phyloP scores from a whole-genome alignment of 441 rosid genomes.

The Raphanus hybrid region DNA sequence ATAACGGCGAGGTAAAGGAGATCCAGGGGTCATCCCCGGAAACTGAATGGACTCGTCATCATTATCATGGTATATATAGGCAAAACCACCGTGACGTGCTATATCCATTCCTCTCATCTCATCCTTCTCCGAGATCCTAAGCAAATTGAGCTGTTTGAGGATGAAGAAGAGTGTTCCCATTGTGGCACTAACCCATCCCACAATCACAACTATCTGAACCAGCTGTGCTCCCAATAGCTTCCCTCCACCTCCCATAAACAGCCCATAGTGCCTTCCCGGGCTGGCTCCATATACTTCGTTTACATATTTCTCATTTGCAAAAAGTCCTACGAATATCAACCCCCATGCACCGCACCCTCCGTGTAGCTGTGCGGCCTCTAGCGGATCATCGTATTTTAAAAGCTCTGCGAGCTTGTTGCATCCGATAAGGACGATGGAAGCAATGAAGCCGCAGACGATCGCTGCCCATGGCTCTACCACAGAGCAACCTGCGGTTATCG shows the following conservation, averaged over 20 bases:
- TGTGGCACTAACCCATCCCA: conserved; percentile 81
- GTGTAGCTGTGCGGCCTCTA: too few relatives aligned
- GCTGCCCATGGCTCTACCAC: too few relatives aligned
- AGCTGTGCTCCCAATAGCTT: conserved; percentile 76
- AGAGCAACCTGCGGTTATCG: too few relatives aligned
- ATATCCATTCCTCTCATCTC: conserved; percentile 87
- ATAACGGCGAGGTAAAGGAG: conserved; percentile 28
- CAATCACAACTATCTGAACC: conserved; percentile 67
- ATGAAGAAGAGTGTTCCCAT: conserved; percentile 79
- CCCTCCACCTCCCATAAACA: conserved; percentile 91
- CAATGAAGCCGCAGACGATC: too few relatives aligned
- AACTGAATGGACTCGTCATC: conserved; percentile 51
- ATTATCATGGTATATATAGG: conserved; percentile 68
- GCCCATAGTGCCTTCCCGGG: conserved; percentile 54
- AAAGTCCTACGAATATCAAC: conserved; percentile 73
- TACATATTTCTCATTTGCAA: conserved; percentile 65
- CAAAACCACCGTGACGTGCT: conserved; percentile 81
- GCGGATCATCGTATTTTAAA: too few relatives aligned
- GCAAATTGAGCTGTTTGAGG: conserved; percentile 56
- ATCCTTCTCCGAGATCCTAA: conserved; percentile 72
- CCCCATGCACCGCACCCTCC: conserved; percentile 58
- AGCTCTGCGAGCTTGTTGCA: too few relatives aligned
- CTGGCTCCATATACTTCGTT: conserved; percentile 54
- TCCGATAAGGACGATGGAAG: too few relatives aligned
- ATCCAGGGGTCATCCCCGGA: conserved; percentile 46